These are phyloP conservation scores for Hyparrhenia diplandra DNA, from an alignment of 176 grass and related monocot genomes.

Conservation along the genomic window DNA sequence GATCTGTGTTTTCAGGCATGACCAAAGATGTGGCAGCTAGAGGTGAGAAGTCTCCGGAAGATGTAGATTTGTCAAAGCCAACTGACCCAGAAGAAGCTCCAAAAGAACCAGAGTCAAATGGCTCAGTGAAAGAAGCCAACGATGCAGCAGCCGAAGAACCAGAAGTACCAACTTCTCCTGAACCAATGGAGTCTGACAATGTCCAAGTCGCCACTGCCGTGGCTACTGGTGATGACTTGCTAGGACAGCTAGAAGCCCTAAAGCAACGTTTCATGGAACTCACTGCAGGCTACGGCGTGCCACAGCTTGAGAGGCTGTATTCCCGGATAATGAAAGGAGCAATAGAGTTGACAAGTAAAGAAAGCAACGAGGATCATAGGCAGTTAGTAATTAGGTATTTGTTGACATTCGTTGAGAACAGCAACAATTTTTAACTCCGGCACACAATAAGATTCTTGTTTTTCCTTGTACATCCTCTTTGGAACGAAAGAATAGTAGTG, in stretches of 20 bases:
- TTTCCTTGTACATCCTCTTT: conserved; percentile 40
- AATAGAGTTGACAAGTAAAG: conserved; percentile 47
- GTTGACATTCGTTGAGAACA: conserved; percentile 82
- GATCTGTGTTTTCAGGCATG: conserved; percentile 29
- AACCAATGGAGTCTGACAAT: conserved; percentile 35
- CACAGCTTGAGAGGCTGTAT: conserved; percentile 87
- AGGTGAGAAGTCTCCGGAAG: conserved; percentile 39
- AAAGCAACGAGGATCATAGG: conserved; percentile 55
- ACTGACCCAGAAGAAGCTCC: conserved; percentile 38
- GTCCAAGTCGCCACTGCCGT: not conserved
- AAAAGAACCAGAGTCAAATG: conserved; percentile 55
- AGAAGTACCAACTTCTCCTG: conserved; percentile 33
- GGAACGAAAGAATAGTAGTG: conserved; percentile 33
- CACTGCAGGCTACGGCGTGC: conserved; percentile 56
- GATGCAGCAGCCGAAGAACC: conserved; percentile 24
- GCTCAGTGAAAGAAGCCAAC: conserved; percentile 27
- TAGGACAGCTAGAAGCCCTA: conserved; percentile 37
- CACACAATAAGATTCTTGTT: conserved; percentile 48
- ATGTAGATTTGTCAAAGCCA: conserved; percentile 56
- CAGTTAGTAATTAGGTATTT: conserved; percentile 77
- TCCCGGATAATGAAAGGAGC: conserved; percentile 61
- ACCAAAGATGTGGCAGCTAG: conserved; percentile 45
- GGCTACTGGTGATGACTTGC: conserved; percentile 29
- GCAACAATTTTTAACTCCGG: conserved; percentile 67
- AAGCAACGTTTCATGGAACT: conserved; percentile 68